Conservation (phyloP, 345 rosid species). For the Eucalyptus regnans region DNA sequence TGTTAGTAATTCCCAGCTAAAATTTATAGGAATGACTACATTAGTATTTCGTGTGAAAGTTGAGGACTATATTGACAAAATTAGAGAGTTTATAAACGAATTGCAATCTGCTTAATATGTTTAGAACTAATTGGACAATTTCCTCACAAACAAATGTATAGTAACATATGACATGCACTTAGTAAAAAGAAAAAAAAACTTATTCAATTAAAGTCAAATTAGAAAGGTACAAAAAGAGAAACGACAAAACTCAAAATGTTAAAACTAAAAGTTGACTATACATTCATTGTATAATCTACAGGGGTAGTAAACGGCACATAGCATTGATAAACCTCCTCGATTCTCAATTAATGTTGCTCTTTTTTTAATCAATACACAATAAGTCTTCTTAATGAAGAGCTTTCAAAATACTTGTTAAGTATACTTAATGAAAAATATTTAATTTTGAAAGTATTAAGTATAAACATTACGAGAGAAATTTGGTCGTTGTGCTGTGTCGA, state of each 20-base stretch:
- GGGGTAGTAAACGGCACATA: neutral
- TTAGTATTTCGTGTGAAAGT: no score
- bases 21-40: neutral
- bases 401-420: no score
- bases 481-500: neutral
- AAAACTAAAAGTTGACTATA: neutral
- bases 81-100: no score
- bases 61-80: neutral
- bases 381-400: neutral
- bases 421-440: no score
- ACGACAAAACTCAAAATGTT: neutral
- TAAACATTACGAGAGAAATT: neutral
- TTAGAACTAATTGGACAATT: neutral
- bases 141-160: neutral
- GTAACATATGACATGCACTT: neutral
- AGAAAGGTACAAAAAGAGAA: neutral
- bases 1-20: neutral
- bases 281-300: neutral
- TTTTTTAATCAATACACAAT: no score
- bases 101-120: no score
- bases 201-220: neutral
- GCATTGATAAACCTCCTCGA: no score
- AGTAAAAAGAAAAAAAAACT: no score
- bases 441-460: no score
- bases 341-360: neutral